Evolutionary conservation across 169 alveolate species (phyloP).

Genomic region (Plasmodium reichenowi): DNA sequence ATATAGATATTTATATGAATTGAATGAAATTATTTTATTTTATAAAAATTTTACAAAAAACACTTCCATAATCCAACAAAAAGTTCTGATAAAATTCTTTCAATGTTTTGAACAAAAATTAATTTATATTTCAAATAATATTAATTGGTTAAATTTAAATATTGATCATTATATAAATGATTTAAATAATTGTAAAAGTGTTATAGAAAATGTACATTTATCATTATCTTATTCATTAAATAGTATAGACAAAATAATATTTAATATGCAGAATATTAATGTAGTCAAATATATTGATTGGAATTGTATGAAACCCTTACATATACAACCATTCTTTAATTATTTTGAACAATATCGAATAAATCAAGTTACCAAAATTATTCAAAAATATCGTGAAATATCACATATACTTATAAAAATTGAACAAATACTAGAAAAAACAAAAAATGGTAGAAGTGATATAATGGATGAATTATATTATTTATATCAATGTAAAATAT

Average conservation of each 20-base stretch:
- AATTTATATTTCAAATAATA: conserved; percentile 62
- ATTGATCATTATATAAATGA: conserved; percentile 66
- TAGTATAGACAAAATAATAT: conserved; percentile 69
- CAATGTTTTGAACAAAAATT: conserved; percentile 67
- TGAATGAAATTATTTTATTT: conserved; percentile 53
- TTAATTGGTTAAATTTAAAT: conserved; percentile 72
- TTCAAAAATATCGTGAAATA: conserved; percentile 67
- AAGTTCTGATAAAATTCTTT: conserved; percentile 50
- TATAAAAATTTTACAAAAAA: conserved; percentile 50
- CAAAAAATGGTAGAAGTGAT: conserved; percentile 74
- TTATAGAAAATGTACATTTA: conserved; percentile 49
- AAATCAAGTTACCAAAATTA: conserved; percentile 24
- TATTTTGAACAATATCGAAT: conserved; percentile 72
- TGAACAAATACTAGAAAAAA: conserved; percentile 74
- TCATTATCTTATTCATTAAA: conserved; percentile 60
- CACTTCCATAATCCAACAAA: conserved; percentile 53
- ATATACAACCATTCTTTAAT: conserved; percentile 73
- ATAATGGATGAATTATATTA: conserved; percentile 71
- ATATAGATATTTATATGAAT: conserved; percentile 62
- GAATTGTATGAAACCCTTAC: conserved; percentile 63
- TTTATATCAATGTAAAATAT: conserved; percentile 70
- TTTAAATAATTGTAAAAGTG: conserved; percentile 49
- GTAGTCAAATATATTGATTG: conserved; percentile 54
- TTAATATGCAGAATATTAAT: conserved; percentile 70
- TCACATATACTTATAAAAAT: conserved; percentile 74